Percentiles rank a stretch among this genome's conserved stretches.
phyloP scores from a whole-genome alignment of 139 green algal species.

The Volvox africanus region DNA sequence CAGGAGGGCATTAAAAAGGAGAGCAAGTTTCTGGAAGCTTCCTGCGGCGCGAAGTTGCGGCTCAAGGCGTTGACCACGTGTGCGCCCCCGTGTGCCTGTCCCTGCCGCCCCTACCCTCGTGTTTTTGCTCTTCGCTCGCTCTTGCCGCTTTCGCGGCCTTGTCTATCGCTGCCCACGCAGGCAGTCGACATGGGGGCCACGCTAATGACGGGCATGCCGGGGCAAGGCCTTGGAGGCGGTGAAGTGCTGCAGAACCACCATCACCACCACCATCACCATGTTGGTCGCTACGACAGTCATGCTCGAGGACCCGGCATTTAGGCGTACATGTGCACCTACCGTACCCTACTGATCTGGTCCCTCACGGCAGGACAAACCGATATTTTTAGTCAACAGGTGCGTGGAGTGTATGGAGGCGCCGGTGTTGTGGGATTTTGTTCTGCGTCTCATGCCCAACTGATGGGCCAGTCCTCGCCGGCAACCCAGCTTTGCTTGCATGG shows the following conservation, averaged over 20 bases:
- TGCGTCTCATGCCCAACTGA: too few species aligned
- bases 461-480: too few species aligned
- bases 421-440: too few species aligned
- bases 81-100: not conserved
- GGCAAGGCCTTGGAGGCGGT: not conserved
- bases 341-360: too few species aligned
- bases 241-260: conserved; percentile 11
- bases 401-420: too few species aligned
- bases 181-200: conserved; percentile 38
- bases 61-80: conserved; percentile 10
- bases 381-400: too few species aligned
- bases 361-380: too few species aligned
- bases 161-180: not conserved
- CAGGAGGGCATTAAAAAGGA: too few species aligned
- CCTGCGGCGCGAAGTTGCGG: not conserved
- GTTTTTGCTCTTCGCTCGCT: not conserved
- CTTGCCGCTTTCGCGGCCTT: not conserved
- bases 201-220: conserved; percentile 27
- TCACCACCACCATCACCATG: not conserved
- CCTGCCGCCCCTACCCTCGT: not conserved
- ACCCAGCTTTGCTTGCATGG: too few species aligned
- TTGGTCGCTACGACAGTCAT: not conserved
- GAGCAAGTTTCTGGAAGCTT: too few species aligned
- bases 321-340: not conserved
- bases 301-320: not conserved